Percentiles rank a stretch among this genome's conserved stretches.
phyloP scores from a whole-genome alignment of 179 eudicot species.

The Sideroxylon spinosum region DNA sequence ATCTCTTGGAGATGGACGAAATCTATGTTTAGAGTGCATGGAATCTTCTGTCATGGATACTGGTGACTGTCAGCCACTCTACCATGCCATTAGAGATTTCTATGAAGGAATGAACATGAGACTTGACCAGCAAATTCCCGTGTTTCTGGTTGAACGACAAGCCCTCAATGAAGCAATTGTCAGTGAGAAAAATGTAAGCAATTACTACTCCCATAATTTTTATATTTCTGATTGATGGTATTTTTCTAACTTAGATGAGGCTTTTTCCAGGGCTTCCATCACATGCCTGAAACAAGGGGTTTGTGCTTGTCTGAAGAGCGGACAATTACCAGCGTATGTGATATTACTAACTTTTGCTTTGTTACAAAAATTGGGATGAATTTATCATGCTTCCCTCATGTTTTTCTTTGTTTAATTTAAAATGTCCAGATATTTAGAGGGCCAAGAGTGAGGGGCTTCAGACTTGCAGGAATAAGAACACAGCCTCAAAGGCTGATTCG shows the following conservation, averaged over 20 bases:
- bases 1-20: conserved; percentile 86
- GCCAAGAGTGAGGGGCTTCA: conserved; percentile 75
- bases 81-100: conserved; percentile 86
- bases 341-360: background rate
- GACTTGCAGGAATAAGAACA: conserved; percentile 79
- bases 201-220: background rate
- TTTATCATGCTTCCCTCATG: background rate
- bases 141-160: conserved; percentile 96
- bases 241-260: conserved; percentile 7
- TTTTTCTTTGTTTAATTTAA: background rate
- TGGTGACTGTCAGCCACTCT: conserved; percentile 95
- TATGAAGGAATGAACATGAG: conserved; percentile 98
- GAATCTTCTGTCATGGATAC: conserved; percentile 98
- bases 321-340: conserved; percentile 82
- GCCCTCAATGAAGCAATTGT: conserved; percentile 97
- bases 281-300: conserved; percentile 98
- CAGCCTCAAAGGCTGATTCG: conserved; percentile 77
- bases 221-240: conserved; percentile 5
- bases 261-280: conserved; percentile 72
- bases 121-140: conserved; percentile 88
- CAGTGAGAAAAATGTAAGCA: conserved; percentile 82
- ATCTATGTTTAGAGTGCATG: conserved; percentile 91
- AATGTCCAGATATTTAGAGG: conserved; percentile 59
- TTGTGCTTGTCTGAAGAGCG: conserved; percentile 98
- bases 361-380: background rate